Conservation (phyloP, 2,329 filamentous ascomycete species). For the Ceratocystis papillata region DNA sequence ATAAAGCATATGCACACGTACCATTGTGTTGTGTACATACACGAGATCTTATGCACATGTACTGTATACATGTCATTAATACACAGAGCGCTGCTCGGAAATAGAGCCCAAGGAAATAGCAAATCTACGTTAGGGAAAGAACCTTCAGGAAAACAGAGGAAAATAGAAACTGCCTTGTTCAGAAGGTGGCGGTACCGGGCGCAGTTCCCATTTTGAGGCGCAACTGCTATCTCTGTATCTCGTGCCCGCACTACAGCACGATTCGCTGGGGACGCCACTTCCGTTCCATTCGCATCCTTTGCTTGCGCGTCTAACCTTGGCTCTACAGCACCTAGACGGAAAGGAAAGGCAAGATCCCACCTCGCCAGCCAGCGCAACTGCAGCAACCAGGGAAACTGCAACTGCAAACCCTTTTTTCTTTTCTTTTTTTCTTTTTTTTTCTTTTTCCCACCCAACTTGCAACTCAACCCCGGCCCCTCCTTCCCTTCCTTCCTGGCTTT, state of each 20-base stretch:
- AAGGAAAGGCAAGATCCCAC: too few species aligned
- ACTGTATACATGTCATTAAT: background rate
- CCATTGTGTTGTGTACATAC: too few species aligned
- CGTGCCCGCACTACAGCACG: background rate
- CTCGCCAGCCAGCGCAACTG: background rate
- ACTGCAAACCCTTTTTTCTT: background rate
- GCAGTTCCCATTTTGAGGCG: background rate
- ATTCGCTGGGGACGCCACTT: background rate
- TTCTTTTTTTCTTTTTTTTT: background rate
- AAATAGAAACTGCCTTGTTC: background rate
- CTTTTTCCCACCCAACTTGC: background rate
- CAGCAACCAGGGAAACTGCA: background rate
- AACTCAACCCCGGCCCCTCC: background rate
- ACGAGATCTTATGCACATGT: too few species aligned
- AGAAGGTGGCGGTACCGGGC: background rate
- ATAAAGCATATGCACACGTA: too few species aligned
- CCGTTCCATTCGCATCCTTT: background rate
- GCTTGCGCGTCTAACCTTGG: slow-evolving; percentile 6
- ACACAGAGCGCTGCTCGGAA: background rate
- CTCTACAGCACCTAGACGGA: background rate
- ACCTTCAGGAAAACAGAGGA: background rate
- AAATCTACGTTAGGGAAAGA: background rate
- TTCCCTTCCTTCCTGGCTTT: background rate
- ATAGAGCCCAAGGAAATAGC: background rate
- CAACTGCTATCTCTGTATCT: background rate